Evolutionary conservation across 2,329 filamentous ascomycete species (phyloP).

Genomic region (Juglanconis oblonga): DNA sequence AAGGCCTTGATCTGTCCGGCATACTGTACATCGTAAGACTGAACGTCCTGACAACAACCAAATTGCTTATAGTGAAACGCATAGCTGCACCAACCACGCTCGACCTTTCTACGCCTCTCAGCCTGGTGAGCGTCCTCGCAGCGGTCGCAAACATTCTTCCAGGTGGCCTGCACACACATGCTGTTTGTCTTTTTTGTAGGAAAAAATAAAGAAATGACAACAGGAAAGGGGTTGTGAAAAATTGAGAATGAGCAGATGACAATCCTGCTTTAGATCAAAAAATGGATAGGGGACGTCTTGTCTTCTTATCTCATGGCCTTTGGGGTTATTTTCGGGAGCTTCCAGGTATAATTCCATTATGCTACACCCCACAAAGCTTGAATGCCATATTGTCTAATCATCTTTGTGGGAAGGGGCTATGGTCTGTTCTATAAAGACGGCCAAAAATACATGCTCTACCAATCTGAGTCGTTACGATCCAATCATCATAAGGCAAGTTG

Average conservation of each 20-base stretch:
- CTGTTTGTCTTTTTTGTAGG: neutral
- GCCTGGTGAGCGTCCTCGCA: neutral
- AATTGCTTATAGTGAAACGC: neutral
- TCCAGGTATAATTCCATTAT: neutral
- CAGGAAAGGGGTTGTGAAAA: neutral
- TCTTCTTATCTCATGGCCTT: no score
- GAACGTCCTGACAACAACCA: neutral
- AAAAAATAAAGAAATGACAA: neutral
- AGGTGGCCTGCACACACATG: constrained; percentile 3
- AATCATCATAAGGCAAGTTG: no score
- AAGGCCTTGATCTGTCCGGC: neutral
- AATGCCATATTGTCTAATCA: neutral
- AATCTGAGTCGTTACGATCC: no score
- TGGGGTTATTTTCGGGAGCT: neutral
- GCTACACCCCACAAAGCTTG: neutral
- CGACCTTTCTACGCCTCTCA: neutral
- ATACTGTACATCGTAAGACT: neutral
- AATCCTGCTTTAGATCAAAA: no score
- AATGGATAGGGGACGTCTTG: neutral
- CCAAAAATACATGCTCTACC: no score
- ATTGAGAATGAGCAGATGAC: neutral
- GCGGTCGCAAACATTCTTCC: constrained; percentile 1
- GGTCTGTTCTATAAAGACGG: neutral
- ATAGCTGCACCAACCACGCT: constrained; percentile 3
- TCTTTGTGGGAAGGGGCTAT: neutral